Percentiles rank a stretch among this genome's conserved stretches.
Evolutionary conservation across 306 rosid species (phyloP).

Genomic region (Trichosanthes truncata): DNA sequence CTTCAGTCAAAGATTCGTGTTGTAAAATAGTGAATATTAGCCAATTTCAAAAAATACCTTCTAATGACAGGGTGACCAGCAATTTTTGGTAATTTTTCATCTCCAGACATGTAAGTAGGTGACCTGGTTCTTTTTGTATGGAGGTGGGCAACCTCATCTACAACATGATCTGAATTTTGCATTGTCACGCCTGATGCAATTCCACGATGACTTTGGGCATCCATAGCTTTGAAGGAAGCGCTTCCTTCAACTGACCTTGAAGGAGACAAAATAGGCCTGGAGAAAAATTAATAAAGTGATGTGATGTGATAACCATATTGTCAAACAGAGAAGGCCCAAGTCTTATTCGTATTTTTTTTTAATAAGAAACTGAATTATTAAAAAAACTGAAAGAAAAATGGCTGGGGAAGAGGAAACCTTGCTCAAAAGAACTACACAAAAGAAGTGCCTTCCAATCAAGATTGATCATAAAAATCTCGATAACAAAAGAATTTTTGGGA

Average conservation of each 20-base stretch:
- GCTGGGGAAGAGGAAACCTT: neutral
- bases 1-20: neutral
- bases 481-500: neutral
- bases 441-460: neutral
- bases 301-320: neutral
- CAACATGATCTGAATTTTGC: conserved; percentile 26
- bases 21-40: neutral
- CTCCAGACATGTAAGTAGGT: conserved; percentile 31
- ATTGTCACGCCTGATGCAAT: conserved; percentile 32
- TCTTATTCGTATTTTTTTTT: conserved; percentile 6
- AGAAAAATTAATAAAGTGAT: conserved; percentile 12
- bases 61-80: conserved; percentile 22
- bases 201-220: conserved; percentile 28
- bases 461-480: neutral
- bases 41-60: conserved; percentile 23
- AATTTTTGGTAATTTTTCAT: conserved; percentile 22
- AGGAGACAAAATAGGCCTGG: conserved; percentile 27
- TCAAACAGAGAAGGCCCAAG: neutral
- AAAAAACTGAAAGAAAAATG: neutral
- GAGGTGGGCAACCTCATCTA: conserved; percentile 37
- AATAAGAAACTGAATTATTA: neutral
- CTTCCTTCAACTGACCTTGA: conserved; percentile 26
- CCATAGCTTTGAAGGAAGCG: conserved; percentile 20
- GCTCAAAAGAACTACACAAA: neutral
- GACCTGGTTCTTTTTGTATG: conserved; percentile 30